Base-by-base conservation (phyloP, 352 stramenopile species). In the Phytophthora sp. region DNA sequence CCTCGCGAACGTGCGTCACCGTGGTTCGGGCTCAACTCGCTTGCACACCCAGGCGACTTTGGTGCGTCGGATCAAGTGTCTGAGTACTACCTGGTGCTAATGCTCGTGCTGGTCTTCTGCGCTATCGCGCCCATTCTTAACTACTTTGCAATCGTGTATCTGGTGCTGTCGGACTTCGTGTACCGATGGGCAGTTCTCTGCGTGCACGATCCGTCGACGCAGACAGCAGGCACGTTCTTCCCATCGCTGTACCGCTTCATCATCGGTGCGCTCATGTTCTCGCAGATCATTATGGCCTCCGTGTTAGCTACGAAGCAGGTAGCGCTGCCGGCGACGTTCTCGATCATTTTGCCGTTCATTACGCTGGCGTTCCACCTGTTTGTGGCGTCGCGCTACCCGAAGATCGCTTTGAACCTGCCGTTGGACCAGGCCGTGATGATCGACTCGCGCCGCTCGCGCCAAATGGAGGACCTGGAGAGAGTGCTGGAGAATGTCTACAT, bases 241-340 rank as follows among this genome's bases (percentile, higher is more conserved):
- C 87, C 87, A 39, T 87, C 83, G 41, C 81, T 95, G 38, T 92
- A 94, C 60, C 81, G 82, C 20, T 93, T 92, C 50, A 89, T 88
- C 32, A 73, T 95, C 27, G 82, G 82, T 11, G 87, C 87, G 41
- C 51, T 95, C 43, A 66, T 92, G 28, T 90, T 95, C 53, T 74
- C 87, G 15, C 87, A 95, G 72, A 69, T 92, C 39, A 86, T 92
- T 43, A 92, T 93, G 73, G 76, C 79, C 17, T 82, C 74, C 11
- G 60, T 89, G 49, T 63, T 95, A 23, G 82, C 77, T n/a, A 82
- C 88, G 18, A 95, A 95, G 74, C 66, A 89, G 54, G 81, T 86
- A 7, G 76, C 87, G 9, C 49, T 82, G 6, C 67, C 84, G 1
- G 84, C 84, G 12, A 84, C 73, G 1, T 74, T 87, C 32, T 66